Base-by-base conservation (phyloP, 495 filamentous ascomycete species). In the Saxophila tyrrhenica region DNA sequence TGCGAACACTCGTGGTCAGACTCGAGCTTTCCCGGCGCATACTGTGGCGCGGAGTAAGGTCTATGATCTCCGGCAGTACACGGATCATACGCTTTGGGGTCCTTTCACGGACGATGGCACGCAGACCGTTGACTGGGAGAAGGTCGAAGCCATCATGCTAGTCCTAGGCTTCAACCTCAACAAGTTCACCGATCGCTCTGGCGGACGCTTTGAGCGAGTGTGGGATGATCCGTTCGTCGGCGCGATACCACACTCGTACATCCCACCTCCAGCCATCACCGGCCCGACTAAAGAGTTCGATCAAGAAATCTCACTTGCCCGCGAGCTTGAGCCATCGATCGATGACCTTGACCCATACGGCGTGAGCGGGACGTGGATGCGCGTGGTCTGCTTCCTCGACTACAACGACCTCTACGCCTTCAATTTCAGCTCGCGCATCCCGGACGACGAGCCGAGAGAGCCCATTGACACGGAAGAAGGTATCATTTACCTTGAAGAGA, bases 1-100 rank as follows among this genome's bases (percentile, higher is more conserved):
- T 2, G 22, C 25, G 7, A 57, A 42, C 46, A 61, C 58, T 3
- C 49, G 58, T 1, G 19, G 11, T 15, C 52, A 57, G 32, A 45
- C 21, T 17, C 49, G 51, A 19, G 48, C 52, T 13, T 55, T 59
- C 15, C 62, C 56, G 7, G 68, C 70, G 38, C 75, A 79, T 54
- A 74, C 77, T 17, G 78, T 73, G 50, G 81, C 83, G 3, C 72
- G 75, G 48, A 73, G 76, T 48, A 72, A 74, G 55, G 79, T 85
- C 15, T 86, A 85, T 56, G 81, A 86, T 58, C 64, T 86, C 10
- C 68, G 83, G 2, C 72, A 81, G 59, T 82, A 83, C 65, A 80
- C 74, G 0, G 61, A 69, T 3, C 58, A 60, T 3, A 79, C 68
- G 0, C 54, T 71, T 16, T 85, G 82, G 81, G 83, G 82, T 0